A percentile compares a stretch with the other conserved stretches of the same genome.
phyloP scores from a whole-genome alignment of 495 filamentous ascomycete species.

The Aspergillus egyptiacus region DNA sequence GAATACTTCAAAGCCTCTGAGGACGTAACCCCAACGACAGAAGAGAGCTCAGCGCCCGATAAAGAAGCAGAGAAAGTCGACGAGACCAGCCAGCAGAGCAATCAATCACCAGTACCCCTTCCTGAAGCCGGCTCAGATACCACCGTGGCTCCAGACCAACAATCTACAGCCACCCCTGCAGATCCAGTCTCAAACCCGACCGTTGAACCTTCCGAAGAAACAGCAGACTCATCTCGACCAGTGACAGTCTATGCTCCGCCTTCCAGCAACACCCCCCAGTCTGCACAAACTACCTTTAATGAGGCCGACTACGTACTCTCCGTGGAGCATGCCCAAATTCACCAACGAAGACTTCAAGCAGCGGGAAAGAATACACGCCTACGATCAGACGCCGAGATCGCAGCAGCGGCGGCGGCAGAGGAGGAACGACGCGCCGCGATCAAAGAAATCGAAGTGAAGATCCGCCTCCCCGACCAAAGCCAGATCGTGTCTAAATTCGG shows the following conservation, averaged over 20 bases:
- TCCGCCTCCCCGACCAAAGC: slow-evolving; percentile 82
- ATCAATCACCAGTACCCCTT: slow-evolving; percentile 3
- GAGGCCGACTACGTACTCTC: slow-evolving; percentile 77
- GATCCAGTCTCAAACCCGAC: slow-evolving; percentile 9
- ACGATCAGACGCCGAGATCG: slow-evolving; percentile 46
- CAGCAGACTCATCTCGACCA: slow-evolving; percentile 34
- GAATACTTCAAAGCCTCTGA: slow-evolving; percentile 55
- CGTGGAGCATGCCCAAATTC: slow-evolving; percentile 75
- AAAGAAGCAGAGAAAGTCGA: slow-evolving; percentile 12
- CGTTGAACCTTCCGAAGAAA: slow-evolving; percentile 13
- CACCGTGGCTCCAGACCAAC: slow-evolving; percentile 19
- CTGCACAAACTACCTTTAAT: slow-evolving; percentile 56
- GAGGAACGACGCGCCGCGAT: slow-evolving; percentile 57
- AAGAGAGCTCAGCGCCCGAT: slow-evolving; percentile 11
- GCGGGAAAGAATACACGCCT: slow-evolving; percentile 59
- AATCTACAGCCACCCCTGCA: slow-evolving; percentile 21
- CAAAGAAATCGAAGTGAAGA: slow-evolving; percentile 64
- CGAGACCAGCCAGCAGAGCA: slow-evolving; percentile 16
- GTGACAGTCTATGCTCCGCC: slow-evolving; percentile 75
- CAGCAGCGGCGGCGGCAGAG: slow-evolving; percentile 43
- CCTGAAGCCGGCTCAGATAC: slow-evolving; percentile 8
- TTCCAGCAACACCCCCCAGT: slow-evolving; percentile 62
- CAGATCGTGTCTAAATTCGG: slow-evolving; percentile 60
- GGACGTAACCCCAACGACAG: slow-evolving; percentile 21
- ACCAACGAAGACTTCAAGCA: slow-evolving; percentile 65